These are phyloP conservation scores for Glomus cerebriforme DNA, from an alignment of 192 early-diverging fungal species.

Conservation along the genomic window DNA sequence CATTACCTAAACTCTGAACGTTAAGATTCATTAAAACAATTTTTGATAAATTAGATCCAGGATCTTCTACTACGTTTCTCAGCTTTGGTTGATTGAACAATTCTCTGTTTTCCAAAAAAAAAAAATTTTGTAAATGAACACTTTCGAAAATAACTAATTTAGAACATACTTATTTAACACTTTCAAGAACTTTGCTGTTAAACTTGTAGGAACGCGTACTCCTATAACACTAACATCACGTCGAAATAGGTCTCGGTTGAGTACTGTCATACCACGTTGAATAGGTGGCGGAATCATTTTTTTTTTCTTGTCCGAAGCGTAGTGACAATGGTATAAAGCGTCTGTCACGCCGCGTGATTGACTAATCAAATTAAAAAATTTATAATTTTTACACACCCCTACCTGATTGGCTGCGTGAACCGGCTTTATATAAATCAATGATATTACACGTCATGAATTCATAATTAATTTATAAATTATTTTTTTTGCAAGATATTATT, in stretches of 20 bases:
- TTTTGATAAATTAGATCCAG: constrained; percentile 51
- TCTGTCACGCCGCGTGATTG: too few relatives aligned
- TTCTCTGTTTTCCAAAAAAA: constrained; percentile 41
- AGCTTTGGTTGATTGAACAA: constrained; percentile 65
- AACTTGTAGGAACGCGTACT: constrained; percentile 60
- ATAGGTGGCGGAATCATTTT: constrained; percentile 58
- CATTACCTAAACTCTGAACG: constrained; percentile 41
- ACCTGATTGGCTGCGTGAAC: too few relatives aligned
- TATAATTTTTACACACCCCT: too few relatives aligned
- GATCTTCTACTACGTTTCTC: constrained; percentile 65
- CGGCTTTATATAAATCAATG: too few relatives aligned
- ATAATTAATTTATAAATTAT: too few relatives aligned
- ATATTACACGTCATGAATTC: too few relatives aligned
- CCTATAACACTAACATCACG: constrained; percentile 57
- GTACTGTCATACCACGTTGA: constrained; percentile 61
- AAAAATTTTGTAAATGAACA: neutral
- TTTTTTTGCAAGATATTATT: too few relatives aligned
- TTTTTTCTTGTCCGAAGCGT: too few relatives aligned
- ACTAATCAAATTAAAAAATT: too few relatives aligned
- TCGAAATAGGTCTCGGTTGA: constrained; percentile 66
- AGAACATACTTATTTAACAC: constrained; percentile 36
- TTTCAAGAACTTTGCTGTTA: constrained; percentile 48
- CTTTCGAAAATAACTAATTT: neutral
- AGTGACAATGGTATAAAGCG: too few relatives aligned
- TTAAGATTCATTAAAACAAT: constrained; percentile 50